Conservation (phyloP, 2,329 filamentous ascomycete genomes). For the Helicocarpus griseus region DNA sequence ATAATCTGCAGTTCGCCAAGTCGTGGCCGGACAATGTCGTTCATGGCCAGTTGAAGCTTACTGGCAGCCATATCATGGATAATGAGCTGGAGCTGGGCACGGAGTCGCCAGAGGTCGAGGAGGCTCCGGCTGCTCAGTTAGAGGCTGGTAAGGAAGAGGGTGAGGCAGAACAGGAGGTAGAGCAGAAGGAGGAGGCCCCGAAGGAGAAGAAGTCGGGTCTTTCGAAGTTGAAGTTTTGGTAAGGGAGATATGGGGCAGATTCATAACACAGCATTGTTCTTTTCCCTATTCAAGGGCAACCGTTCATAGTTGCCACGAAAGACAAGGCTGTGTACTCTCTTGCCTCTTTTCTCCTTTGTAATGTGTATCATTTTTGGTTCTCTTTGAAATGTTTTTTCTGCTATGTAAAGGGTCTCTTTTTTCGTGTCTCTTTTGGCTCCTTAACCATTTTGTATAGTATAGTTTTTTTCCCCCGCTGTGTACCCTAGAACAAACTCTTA, state of each 20-base stretch:
- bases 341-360: no score
- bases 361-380: no score
- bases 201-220: slow-evolving; percentile 9
- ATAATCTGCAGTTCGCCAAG: slow-evolving; percentile 33
- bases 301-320: no score
- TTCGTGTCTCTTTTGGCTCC: no score
- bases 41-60: slow-evolving; percentile 33
- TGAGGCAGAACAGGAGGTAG: not conserved
- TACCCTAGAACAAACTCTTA: no score
- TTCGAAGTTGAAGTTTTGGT: slow-evolving; percentile 12
- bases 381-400: no score
- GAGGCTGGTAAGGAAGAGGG: slow-evolving; percentile 1
- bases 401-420: no score
- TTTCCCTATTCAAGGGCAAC: not conserved
- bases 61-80: slow-evolving; percentile 27
- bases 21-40: slow-evolving; percentile 34
- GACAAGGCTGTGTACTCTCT: no score
- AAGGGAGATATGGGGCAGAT: not conserved
- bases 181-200: not conserved
- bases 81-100: not conserved
- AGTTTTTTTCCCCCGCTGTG: no score
- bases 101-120: not conserved
- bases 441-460: no score
- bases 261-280: not conserved
- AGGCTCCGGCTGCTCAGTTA: not conserved